Percentiles rank a stretch among this genome's conserved stretches.
phyloP scores from a whole-genome alignment of 2,329 filamentous ascomycete genomes.

The Colletotrichum sp. region DNA sequence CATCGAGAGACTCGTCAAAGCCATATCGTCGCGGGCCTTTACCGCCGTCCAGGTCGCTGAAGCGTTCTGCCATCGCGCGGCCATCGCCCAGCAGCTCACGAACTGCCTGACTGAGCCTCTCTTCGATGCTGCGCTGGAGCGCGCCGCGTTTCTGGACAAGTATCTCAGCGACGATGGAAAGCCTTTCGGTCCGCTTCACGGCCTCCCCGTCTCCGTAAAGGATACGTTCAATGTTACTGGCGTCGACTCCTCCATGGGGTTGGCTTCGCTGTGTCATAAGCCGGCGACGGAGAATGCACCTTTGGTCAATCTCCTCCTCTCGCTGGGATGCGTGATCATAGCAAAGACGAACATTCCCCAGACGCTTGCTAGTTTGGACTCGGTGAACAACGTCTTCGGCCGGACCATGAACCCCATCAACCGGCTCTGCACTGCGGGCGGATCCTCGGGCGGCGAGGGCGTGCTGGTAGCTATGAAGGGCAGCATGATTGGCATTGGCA shows the following conservation, averaged over 20 bases:
- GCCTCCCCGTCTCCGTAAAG: slow-evolving; percentile 60
- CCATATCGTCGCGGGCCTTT: background rate
- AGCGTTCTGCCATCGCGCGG: slow-evolving; percentile 12
- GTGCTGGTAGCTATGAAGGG: slow-evolving; percentile 10
- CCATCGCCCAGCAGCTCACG: slow-evolving; percentile 62
- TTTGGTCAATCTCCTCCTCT: slow-evolving; percentile 32
- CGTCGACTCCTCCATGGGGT: slow-evolving; percentile 50
- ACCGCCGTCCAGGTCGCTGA: background rate
- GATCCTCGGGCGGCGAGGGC: slow-evolving; percentile 15
- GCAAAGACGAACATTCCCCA: slow-evolving; percentile 30
- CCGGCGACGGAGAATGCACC: slow-evolving; percentile 31
- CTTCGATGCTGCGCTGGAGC: slow-evolving; percentile 51
- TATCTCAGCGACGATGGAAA: slow-evolving; percentile 44
- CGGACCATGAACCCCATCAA: slow-evolving; percentile 17
- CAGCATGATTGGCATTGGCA: slow-evolving; percentile 7
- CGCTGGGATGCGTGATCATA: slow-evolving; percentile 28
- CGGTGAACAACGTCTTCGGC: slow-evolving; percentile 17
- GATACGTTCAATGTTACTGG: slow-evolving; percentile 48
- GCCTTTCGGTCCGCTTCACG: slow-evolving; percentile 64
- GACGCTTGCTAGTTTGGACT: slow-evolving; percentile 25
- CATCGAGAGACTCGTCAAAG: background rate
- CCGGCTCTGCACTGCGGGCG: slow-evolving; percentile 6
- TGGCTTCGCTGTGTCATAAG: slow-evolving; percentile 35
- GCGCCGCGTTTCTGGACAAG: slow-evolving; percentile 51
- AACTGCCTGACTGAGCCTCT: slow-evolving; percentile 57